A percentile compares a stretch with the other conserved stretches of the same genome.
phyloP scores from a whole-genome alignment of 148 eudicot genomes.

The Vaccinium darrowii region DNA sequence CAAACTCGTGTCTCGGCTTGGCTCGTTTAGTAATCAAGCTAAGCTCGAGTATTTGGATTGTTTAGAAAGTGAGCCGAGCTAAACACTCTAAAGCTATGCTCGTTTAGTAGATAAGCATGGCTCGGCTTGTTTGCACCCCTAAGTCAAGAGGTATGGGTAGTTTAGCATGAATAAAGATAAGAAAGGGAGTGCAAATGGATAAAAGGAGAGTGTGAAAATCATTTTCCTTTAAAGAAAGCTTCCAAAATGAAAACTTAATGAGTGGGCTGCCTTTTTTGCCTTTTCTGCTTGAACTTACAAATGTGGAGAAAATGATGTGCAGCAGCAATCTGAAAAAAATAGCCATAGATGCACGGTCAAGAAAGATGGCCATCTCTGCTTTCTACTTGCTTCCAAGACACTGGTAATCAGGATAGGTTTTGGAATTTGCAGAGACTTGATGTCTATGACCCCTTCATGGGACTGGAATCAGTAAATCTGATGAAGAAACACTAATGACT shows the following conservation, averaged over 20 bases:
- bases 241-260: not conserved
- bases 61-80: no score
- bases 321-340: not conserved
- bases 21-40: no score
- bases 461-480: not conserved
- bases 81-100: no score
- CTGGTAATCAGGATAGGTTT: not conserved
- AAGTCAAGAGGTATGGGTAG: no score
- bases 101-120: no score
- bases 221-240: not conserved
- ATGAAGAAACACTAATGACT: not conserved
- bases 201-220: no score
- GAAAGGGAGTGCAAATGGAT: no score
- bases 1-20: no score
- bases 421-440: not conserved
- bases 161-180: no score
- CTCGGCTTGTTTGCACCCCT: no score
- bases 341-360: not conserved
- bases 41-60: no score
- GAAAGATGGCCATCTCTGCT: not conserved
- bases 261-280: not conserved
- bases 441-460: not conserved
- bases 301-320: not conserved
- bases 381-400: not conserved
- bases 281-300: not conserved